phyloP scores from a whole-genome alignment of 768 basidiomycete genomes.

The Lactifluus echinatus region DNA sequence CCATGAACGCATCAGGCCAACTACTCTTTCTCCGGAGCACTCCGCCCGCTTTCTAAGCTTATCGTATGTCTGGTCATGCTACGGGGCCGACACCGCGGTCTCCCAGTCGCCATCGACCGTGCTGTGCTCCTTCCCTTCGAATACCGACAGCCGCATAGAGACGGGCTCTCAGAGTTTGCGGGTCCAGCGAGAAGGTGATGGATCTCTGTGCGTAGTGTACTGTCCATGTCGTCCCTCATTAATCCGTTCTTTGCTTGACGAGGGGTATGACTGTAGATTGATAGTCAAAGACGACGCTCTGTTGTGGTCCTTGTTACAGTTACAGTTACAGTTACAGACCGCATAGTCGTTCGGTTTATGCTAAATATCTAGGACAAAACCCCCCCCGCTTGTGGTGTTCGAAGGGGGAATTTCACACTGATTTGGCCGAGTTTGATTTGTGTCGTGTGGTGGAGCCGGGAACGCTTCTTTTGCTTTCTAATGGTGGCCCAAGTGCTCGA shows the following conservation, averaged over 20 bases:
- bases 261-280: not conserved
- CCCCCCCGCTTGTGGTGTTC: no score
- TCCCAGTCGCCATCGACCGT: constrained; percentile 83
- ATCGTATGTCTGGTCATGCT: constrained; percentile 87
- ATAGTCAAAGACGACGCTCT: no score
- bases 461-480: no score
- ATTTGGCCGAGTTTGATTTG: no score
- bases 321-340: no score
- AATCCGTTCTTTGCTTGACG: not conserved
- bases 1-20: constrained; percentile 44
- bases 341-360: no score
- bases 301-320: no score
- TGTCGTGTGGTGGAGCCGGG: no score
- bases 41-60: constrained; percentile 77
- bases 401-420: no score
- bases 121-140: constrained; percentile 76
- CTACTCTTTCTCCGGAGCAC: constrained; percentile 73
- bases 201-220: not conserved
- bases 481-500: no score
- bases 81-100: constrained; percentile 83
- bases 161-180: not conserved
- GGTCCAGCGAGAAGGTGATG: not conserved
- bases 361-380: no score
- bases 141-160: constrained; percentile 24
- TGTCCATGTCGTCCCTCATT: not conserved